A percentile compares a stretch with the other conserved stretches of the same genome.
These are phyloP conservation scores for Termitomyces sp. DNA, from an alignment of 768 basidiomycete species.

Conservation along the genomic window DNA sequence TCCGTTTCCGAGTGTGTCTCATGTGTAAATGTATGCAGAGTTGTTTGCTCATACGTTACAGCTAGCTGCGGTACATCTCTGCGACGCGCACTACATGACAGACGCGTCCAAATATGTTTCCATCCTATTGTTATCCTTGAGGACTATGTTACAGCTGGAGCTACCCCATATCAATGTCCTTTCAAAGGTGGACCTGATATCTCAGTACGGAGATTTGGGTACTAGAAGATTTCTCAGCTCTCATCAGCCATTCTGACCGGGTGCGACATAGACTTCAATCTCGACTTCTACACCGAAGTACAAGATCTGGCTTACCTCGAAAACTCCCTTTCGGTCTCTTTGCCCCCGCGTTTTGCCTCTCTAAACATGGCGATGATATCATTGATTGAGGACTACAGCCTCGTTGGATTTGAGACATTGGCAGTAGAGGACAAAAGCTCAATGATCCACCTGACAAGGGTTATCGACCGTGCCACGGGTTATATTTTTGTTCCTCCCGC, in stretches of 20 bases:
- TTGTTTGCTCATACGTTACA: conserved; percentile 23
- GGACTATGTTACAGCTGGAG: conserved; percentile 98
- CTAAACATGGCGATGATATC: conserved; percentile 90
- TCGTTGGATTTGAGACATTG: conserved; percentile 95
- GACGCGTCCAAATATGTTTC: conserved; percentile 95
- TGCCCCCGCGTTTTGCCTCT: conserved; percentile 60
- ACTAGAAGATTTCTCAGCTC: conserved; percentile 16
- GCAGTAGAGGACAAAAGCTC: conserved; percentile 98
- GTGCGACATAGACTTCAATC: conserved; percentile 75
- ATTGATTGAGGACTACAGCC: conserved; percentile 87
- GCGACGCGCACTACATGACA: conserved; percentile 96
- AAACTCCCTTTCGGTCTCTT: conserved; percentile 58
- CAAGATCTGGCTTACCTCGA: conserved; percentile 91
- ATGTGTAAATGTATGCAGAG: not conserved
- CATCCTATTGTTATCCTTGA: conserved; percentile 82
- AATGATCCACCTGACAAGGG: conserved; percentile 83
- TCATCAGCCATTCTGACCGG: conserved; percentile 5
- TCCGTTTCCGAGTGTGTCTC: conserved; percentile 75
- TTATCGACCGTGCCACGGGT: conserved; percentile 88
- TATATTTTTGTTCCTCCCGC: conserved; percentile 76
- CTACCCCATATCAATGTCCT: conserved; percentile 98
- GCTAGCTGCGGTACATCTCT: conserved; percentile 92
- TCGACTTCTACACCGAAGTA: conserved; percentile 97
- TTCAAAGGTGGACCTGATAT: conserved; percentile 91
- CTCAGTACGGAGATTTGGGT: conserved; percentile 91